These are phyloP conservation scores for Taphrina communis DNA, from an alignment of 1,139 yeast species.

Conservation along the genomic window DNA sequence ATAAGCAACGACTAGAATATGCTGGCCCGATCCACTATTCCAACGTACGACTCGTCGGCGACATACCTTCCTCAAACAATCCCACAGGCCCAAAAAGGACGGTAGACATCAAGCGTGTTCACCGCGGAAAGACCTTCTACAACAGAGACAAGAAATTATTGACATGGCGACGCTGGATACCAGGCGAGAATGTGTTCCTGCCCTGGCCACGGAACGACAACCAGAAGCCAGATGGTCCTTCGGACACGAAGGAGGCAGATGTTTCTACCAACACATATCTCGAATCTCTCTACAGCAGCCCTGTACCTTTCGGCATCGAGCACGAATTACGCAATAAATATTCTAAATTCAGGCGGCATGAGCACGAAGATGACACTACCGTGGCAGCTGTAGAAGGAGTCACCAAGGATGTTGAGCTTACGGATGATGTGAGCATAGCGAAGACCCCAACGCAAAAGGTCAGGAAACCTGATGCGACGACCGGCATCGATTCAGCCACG, in stretches of 20 bases:
- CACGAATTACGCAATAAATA: constrained; percentile 39
- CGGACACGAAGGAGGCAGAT: constrained; percentile 30
- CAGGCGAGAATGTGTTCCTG: constrained; percentile 41
- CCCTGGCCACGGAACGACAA: constrained; percentile 42
- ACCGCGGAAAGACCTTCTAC: constrained; percentile 39
- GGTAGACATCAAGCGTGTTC: constrained; percentile 40
- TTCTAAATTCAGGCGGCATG: constrained; percentile 28
- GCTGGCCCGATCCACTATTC: constrained; percentile 42
- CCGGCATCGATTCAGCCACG: constrained; percentile 12
- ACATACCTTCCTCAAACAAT: constrained; percentile 32
- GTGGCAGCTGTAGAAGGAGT: constrained; percentile 26
- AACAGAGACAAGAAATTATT: constrained; percentile 39
- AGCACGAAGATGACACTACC: not conserved
- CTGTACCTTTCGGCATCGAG: constrained; percentile 27
- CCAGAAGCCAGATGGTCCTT: constrained; percentile 29
- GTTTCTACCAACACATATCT: constrained; percentile 32
- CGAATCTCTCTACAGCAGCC: constrained; percentile 28
- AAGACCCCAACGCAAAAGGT: not conserved
- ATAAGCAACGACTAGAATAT: constrained; percentile 22
- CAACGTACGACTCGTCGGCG: constrained; percentile 42
- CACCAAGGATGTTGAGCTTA: not conserved
- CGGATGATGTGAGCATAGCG: constrained; percentile 6
- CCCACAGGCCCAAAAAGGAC: constrained; percentile 30
- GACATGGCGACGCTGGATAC: constrained; percentile 43
- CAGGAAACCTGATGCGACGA: constrained; percentile 10